These are phyloP conservation scores for Fusarium nematophilum DNA, from an alignment of 2,329 filamentous ascomycete species.

Conservation along the genomic window DNA sequence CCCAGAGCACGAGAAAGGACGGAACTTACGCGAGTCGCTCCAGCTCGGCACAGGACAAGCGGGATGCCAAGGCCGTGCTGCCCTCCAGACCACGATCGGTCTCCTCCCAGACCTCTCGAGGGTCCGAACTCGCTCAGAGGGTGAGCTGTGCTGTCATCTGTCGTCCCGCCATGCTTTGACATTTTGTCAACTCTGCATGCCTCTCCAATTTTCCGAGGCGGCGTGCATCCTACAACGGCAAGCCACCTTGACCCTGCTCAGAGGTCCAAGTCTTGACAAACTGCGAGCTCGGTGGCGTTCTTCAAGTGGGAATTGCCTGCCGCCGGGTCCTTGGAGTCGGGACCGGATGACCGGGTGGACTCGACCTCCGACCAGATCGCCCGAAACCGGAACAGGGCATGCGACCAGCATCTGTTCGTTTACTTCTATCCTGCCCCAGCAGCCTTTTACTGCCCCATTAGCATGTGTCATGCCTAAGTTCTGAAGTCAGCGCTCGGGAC, in stretches of 20 bases:
- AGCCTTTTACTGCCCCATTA: background rate
- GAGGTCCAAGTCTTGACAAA: background rate
- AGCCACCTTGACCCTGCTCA: background rate
- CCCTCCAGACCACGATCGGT: background rate
- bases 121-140: background rate
- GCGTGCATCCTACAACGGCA: background rate
- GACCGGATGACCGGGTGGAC: background rate
- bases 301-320: slow-evolving; percentile 4
- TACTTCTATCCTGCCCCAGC: background rate
- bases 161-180: background rate
- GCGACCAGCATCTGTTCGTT: background rate
- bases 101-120: background rate
- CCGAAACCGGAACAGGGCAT: background rate
- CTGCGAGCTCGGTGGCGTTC: slow-evolving; percentile 1
- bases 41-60: background rate
- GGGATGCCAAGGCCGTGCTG: background rate
- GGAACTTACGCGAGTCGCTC: background rate
- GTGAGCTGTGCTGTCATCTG: background rate
- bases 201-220: background rate
- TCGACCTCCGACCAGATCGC: background rate
- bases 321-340: slow-evolving; percentile 5
- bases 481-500: background rate
- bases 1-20: background rate
- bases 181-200: slow-evolving; percentile 1
- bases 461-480: background rate